Conservation (phyloP, 306 rosid genomes). For the Vicia villosa region DNA sequence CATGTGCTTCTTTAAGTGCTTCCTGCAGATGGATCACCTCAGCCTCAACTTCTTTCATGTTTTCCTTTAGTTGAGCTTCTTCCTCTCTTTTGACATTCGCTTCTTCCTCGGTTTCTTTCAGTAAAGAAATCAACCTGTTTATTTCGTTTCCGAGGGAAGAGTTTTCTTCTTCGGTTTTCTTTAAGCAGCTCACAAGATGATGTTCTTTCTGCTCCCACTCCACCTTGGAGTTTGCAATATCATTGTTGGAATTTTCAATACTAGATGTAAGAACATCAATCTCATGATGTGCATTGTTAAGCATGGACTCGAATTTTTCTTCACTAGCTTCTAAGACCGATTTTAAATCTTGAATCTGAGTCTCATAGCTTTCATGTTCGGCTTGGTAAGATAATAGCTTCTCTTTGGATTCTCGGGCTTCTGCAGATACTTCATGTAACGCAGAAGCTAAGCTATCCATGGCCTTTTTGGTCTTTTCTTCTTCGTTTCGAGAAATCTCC, state of each 20-base stretch:
- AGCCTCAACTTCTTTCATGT: conserved; percentile 85
- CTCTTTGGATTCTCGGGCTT: conserved; percentile 87
- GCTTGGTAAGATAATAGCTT: conserved; percentile 54
- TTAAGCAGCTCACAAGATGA: conserved; percentile 64
- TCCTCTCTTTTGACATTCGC: conserved; percentile 64
- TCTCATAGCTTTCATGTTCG: conserved; percentile 53
- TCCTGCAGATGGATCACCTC: conserved; percentile 93
- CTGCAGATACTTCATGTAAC: conserved; percentile 83
- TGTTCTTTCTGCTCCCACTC: conserved; percentile 86
- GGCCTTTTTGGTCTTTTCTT: conserved; percentile 88
- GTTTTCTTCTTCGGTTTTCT: conserved; percentile 68
- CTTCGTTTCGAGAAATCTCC: conserved; percentile 74
- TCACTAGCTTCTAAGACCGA: conserved; percentile 65
- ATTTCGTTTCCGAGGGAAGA: conserved; percentile 67
- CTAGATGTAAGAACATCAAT: conserved; percentile 55
- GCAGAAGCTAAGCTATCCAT: conserved; percentile 98
- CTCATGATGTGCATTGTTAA: conserved; percentile 68
- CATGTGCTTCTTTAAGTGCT: conserved; percentile 69
- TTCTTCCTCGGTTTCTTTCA: conserved; percentile 72
- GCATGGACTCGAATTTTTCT: conserved; percentile 72
- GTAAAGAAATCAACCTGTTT: conserved; percentile 61
- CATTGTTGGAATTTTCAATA: conserved; percentile 56
- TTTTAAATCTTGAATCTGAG: conserved; percentile 72
- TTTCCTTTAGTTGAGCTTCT: conserved; percentile 77
- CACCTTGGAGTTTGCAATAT: conserved; percentile 51